Percentiles rank a stretch among this genome's conserved stretches.
Evolutionary conservation across 1,284 basidiomycete species (phyloP).

Genomic region (Marasmius fiardii): DNA sequence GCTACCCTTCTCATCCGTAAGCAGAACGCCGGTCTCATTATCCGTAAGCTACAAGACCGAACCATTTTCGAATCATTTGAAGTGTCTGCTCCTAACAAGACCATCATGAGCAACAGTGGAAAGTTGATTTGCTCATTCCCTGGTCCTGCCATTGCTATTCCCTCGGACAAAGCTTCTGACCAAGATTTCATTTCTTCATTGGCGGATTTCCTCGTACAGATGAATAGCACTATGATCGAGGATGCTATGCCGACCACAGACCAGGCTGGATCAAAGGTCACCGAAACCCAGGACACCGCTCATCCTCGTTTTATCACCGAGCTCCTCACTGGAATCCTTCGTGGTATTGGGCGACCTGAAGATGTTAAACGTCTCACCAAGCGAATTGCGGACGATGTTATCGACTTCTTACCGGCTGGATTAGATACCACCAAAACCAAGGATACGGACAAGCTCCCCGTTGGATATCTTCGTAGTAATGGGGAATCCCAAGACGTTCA

Average conservation of each 20-base stretch:
- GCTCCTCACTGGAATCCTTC: constrained; percentile 27
- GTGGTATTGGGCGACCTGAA: constrained; percentile 24
- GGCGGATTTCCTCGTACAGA: constrained; percentile 10
- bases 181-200: constrained; percentile 19
- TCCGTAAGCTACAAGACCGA: constrained; percentile 24
- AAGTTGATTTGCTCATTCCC: constrained; percentile 35
- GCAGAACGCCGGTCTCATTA: constrained; percentile 41
- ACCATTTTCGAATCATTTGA: constrained; percentile 40
- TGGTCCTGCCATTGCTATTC: constrained; percentile 23
- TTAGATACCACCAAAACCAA: too few species aligned
- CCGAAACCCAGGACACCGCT: constrained; percentile 8
- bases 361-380: constrained; percentile 32
- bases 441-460: too few species aligned
- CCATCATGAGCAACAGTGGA: constrained; percentile 32
- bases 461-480: too few species aligned
- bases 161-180: constrained; percentile 13
- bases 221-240: constrained; percentile 7
- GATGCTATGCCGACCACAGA: background rate
- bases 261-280: constrained; percentile 1
- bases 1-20: constrained; percentile 33
- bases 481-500: too few species aligned
- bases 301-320: constrained; percentile 12
- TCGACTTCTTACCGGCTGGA: too few species aligned
- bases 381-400: constrained; percentile 40
- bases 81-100: constrained; percentile 27